A percentile compares a stretch with the other conserved stretches of the same genome.
phyloP scores from a whole-genome alignment of 2,329 filamentous ascomycete species.

The Didymella segeticola region DNA sequence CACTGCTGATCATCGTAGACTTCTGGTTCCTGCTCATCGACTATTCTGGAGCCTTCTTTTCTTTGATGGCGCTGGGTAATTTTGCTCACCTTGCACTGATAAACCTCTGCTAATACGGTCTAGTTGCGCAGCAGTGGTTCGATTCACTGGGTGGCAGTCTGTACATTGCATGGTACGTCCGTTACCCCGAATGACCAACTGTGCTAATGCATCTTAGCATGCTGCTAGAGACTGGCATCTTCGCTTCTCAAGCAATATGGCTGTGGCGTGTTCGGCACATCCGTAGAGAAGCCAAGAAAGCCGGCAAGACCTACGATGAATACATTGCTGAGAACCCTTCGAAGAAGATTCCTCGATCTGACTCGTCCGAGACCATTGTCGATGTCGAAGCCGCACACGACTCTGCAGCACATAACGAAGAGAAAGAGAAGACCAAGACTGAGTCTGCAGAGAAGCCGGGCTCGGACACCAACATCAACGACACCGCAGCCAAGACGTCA shows the following conservation, averaged over 20 bases:
- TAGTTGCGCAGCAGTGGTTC: conserved; percentile 66
- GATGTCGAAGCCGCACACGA: conserved; percentile 34
- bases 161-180: conserved; percentile 65
- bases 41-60: conserved; percentile 68
- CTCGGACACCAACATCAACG: background rate
- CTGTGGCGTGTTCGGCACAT: conserved; percentile 61
- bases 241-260: conserved; percentile 66
- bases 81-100: too few species aligned
- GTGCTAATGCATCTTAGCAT: conserved; percentile 49
- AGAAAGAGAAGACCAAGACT: background rate
- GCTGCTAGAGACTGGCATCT: conserved; percentile 66
- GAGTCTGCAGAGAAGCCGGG: background rate
- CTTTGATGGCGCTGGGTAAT: conserved; percentile 63
- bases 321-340: conserved; percentile 42
- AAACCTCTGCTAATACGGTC: conserved; percentile 32
- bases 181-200: background rate
- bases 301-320: conserved; percentile 64
- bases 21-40: conserved; percentile 67
- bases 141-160: conserved; percentile 66
- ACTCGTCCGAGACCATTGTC: conserved; percentile 33
- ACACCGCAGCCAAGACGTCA: too few species aligned
- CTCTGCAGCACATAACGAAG: background rate
- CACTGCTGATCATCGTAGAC: conserved; percentile 39
- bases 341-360: conserved; percentile 31
- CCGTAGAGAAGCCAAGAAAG: conserved; percentile 59